Evolutionary conservation across 176 grass and related monocot species (phyloP).

Genomic region (Hsuehochloa calcarea): DNA sequence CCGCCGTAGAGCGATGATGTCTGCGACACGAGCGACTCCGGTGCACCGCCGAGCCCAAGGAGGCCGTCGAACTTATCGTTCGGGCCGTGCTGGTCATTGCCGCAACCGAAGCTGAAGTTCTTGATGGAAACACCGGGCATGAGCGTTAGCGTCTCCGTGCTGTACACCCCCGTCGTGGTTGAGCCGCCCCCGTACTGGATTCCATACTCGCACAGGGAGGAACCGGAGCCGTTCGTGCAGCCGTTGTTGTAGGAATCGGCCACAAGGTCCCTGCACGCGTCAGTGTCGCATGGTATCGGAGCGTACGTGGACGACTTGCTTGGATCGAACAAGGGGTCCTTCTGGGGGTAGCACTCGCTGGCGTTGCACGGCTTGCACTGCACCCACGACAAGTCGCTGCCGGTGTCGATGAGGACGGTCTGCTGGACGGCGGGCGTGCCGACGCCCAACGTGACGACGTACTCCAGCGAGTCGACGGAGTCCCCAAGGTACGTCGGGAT

Average conservation of each 20-base stretch:
- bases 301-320: slow-evolving; percentile 9
- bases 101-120: slow-evolving; percentile 58
- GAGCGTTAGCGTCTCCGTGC: slow-evolving; percentile 49
- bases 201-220: slow-evolving; percentile 9
- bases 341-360: slow-evolving; percentile 35
- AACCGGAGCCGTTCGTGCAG: neutral
- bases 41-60: slow-evolving; percentile 53
- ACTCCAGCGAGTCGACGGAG: slow-evolving; percentile 35
- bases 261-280: neutral
- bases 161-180: slow-evolving; percentile 44
- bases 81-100: slow-evolving; percentile 31
- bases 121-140: neutral
- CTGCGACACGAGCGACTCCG: slow-evolving; percentile 55
- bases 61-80: slow-evolving; percentile 55
- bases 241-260: neutral
- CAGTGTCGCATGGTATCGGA: neutral
- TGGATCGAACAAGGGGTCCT: slow-evolving; percentile 32
- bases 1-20: slow-evolving; percentile 34
- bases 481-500: slow-evolving; percentile 16
- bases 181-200: slow-evolving; percentile 18
- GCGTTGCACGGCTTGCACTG: slow-evolving; percentile 61
- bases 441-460: slow-evolving; percentile 35
- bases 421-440: slow-evolving; percentile 34
- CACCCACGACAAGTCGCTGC: slow-evolving; percentile 81
- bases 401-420: slow-evolving; percentile 58